phyloP scores from a whole-genome alignment of 768 basidiomycete genomes.

The Russula compacta region DNA sequence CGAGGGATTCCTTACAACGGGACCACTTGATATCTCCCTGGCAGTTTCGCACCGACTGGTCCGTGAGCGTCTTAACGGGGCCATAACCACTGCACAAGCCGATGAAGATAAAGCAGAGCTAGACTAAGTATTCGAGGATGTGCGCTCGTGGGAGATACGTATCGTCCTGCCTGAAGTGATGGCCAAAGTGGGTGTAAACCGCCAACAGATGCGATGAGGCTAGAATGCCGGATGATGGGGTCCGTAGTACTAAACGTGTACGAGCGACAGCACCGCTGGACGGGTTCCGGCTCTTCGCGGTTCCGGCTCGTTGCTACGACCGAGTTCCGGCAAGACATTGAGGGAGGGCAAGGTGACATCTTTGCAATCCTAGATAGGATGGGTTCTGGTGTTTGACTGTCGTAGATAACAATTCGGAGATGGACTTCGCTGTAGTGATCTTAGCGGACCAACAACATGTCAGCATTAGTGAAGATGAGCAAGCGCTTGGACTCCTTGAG shows the following conservation, averaged over 20 bases:
- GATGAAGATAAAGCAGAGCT: constrained; percentile 62
- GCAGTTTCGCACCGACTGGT: constrained; percentile 82
- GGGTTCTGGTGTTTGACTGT: constrained; percentile 50
- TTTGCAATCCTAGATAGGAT: constrained; percentile 58
- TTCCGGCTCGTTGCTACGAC: constrained; percentile 46
- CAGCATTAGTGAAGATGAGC: too few species aligned
- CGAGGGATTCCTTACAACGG: too few species aligned
- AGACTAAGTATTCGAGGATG: constrained; percentile 92
- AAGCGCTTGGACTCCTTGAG: too few species aligned
- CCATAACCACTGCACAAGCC: constrained; percentile 85
- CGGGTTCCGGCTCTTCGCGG: constrained; percentile 41
- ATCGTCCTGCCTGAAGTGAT: constrained; percentile 51
- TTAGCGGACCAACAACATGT: too few species aligned
- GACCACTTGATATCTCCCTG: constrained; percentile 82
- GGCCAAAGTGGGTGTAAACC: constrained; percentile 63
- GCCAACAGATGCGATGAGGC: constrained; percentile 78
- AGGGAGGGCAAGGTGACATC: constrained; percentile 54
- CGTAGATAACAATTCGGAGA: constrained; percentile 77
- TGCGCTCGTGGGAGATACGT: constrained; percentile 85
- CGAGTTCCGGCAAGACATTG: constrained; percentile 63
- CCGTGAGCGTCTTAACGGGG: constrained; percentile 91
- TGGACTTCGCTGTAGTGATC: constrained; percentile 87
- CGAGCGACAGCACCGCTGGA: constrained; percentile 47
- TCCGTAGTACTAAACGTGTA: constrained; percentile 90
- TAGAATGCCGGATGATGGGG: constrained; percentile 72